Conservation (phyloP, 2,329 filamentous ascomycete genomes). For the Nigrograna mackinnonii region DNA sequence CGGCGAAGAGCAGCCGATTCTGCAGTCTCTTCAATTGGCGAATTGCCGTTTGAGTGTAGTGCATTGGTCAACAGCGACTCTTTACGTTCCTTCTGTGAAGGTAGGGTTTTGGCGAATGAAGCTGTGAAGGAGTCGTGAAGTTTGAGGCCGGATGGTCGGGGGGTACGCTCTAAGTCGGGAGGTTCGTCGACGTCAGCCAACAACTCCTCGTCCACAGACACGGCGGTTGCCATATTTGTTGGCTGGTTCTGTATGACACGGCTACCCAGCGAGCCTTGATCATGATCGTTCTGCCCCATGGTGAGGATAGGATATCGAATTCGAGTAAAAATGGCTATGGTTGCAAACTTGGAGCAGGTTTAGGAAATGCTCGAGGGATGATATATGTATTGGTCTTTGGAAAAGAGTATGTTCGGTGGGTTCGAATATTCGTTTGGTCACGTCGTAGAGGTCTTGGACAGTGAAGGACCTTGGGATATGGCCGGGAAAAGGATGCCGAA, state of each 20-base stretch:
- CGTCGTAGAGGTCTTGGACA: too few species aligned
- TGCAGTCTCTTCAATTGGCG: slow-evolving; percentile 46
- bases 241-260: slow-evolving; percentile 24
- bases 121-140: slow-evolving; percentile 41
- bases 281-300: slow-evolving; percentile 40
- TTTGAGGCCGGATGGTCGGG: slow-evolving; percentile 43
- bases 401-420: too few species aligned
- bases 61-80: slow-evolving; percentile 88
- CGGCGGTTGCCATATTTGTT: slow-evolving; percentile 24
- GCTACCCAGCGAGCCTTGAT: slow-evolving; percentile 34
- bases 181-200: slow-evolving; percentile 84
- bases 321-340: too few species aligned
- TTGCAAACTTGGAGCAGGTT: too few species aligned
- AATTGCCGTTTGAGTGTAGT: slow-evolving; percentile 57
- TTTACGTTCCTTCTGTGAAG: slow-evolving; percentile 58
- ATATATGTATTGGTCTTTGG: too few species aligned
- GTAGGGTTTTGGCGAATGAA: slow-evolving; percentile 53
- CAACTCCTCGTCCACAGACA: slow-evolving; percentile 62
- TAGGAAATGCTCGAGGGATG: too few species aligned
- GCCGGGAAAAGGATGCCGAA: too few species aligned
- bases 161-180: slow-evolving; percentile 68
- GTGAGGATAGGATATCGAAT: too few species aligned
- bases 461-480: too few species aligned
- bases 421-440: too few species aligned
- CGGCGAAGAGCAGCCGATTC: slow-evolving; percentile 41